phyloP scores from a whole-genome alignment of 352 stramenopile species.

The Phytophthora rubi region DNA sequence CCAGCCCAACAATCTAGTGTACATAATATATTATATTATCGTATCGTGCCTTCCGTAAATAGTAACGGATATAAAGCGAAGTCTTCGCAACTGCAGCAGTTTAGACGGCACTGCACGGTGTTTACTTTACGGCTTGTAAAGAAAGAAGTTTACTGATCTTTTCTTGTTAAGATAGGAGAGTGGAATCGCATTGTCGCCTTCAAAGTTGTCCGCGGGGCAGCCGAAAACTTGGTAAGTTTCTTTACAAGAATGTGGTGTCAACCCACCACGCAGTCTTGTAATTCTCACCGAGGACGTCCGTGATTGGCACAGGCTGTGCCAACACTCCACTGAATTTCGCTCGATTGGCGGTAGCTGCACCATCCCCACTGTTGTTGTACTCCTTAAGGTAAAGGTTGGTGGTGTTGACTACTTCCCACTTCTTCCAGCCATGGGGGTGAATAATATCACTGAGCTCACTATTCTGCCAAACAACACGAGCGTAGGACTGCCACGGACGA shows the following conservation, averaged over 20 bases:
- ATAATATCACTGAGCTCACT: not conserved
- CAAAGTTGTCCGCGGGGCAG: too few species aligned
- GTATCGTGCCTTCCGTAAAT: too few species aligned
- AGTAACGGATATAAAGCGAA: too few species aligned
- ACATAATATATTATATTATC: too few species aligned
- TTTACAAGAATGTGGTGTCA: not conserved
- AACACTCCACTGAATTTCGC: not conserved
- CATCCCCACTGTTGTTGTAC: not conserved
- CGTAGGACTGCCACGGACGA: not conserved
- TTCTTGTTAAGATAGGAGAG: too few species aligned
- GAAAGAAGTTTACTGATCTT: too few species aligned
- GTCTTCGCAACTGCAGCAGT: too few species aligned
- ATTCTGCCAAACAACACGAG: not conserved
- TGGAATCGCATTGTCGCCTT: too few species aligned
- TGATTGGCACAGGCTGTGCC: not conserved
- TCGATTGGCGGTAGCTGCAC: not conserved
- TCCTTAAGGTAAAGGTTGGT: not conserved
- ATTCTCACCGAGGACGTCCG: not conserved
- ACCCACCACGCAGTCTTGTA: not conserved
- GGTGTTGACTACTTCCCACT: not conserved
- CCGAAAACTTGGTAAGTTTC: too few species aligned
- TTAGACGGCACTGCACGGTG: too few species aligned
- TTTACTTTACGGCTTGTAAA: too few species aligned
- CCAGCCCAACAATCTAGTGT: too few species aligned
- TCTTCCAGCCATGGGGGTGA: not conserved